Evolutionary conservation across 192 early-diverging fungal genomes (phyloP), one percentile per base, ranked within the genome.

Genomic region (Funneliformis mosseae): DNA sequence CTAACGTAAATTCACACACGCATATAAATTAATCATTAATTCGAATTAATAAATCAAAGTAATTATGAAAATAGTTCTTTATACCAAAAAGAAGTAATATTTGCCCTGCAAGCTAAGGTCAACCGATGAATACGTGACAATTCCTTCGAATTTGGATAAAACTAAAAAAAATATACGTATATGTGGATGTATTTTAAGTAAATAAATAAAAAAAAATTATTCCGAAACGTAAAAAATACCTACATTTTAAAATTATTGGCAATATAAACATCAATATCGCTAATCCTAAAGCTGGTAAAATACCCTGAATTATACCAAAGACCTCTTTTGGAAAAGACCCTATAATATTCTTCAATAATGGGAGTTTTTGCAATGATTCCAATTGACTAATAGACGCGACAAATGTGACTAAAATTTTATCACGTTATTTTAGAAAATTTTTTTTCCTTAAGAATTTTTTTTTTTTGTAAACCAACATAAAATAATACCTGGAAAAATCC

Each of bases 31-130:
- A 67, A 67, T 63, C 12, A 70, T 27, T 82, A 27, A 33, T 21
- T 14, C 4, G 23, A 23, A 42, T 0, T 8, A 48, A 71, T 33
- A 85, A 21, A 46, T 46, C 16, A 25, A 73, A n/a, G 2, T 33
- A 62, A 48, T 7, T 72, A 4, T 2, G 55, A 14, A 69, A 77
- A 11, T 9, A 9, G 45, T 84, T 71, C 42, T 82, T 71, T 80
- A 81, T 81, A 93, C 93, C 84, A 93, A 86, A 81, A 96, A 96
- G 74, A 93, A 91, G 81, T 90, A 96, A 83, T 92, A 94, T 55
- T 92, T 92, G 83, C 90, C 82, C 74, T 68, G 62, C 39, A 79
- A 33, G 42, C 78, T 79, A 41, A 71, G 21, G 0, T 18, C 39
- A 9, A 79, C 69, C 8, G 10, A 21, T 7, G 67, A 68, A 67